Evolutionary conservation across 2,329 filamentous ascomycete species (phyloP).

Genomic region (Trichoderma oligosporum): DNA sequence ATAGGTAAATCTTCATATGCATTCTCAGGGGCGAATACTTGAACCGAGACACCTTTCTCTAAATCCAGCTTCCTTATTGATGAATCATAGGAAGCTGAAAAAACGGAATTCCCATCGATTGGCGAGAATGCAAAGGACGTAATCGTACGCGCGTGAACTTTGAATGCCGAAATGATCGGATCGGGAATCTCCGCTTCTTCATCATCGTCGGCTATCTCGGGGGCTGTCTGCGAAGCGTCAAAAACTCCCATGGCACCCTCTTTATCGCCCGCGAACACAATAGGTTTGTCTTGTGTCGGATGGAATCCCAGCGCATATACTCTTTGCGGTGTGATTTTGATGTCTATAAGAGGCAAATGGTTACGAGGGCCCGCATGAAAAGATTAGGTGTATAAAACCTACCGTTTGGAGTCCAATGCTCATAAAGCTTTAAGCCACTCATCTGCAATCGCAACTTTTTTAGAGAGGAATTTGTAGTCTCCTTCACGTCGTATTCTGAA

Average conservation of each 20-base stretch:
- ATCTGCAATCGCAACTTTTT: slow-evolving; percentile 72
- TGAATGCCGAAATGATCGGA: slow-evolving; percentile 83
- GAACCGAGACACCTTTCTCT: slow-evolving; percentile 70
- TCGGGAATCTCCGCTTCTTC: slow-evolving; percentile 64
- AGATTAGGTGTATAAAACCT: slow-evolving; percentile 28
- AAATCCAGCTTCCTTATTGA: slow-evolving; percentile 86
- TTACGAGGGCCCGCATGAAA: background rate
- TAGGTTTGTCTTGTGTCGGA: slow-evolving; percentile 76
- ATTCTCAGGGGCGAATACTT: slow-evolving; percentile 74
- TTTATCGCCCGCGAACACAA: slow-evolving; percentile 94
- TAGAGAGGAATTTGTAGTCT: slow-evolving; percentile 73
- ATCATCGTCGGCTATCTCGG: slow-evolving; percentile 61
- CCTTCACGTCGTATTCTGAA: slow-evolving; percentile 73
- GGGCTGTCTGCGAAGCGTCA: slow-evolving; percentile 71
- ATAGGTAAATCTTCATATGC: slow-evolving; percentile 70
- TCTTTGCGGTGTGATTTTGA: slow-evolving; percentile 85
- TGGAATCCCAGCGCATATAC: slow-evolving; percentile 88
- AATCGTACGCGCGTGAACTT: slow-evolving; percentile 86
- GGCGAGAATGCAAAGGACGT: slow-evolving; percentile 76
- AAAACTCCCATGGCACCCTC: slow-evolving; percentile 87
- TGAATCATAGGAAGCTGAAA: slow-evolving; percentile 87
- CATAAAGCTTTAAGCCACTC: slow-evolving; percentile 73
- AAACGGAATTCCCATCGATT: slow-evolving; percentile 69
- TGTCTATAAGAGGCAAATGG: slow-evolving; percentile 50
- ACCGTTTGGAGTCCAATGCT: slow-evolving; percentile 79